Percentiles rank a stretch among this genome's conserved stretches.
phyloP scores from a whole-genome alignment of 352 stramenopile genomes.

The Pythium guiyangense region DNA sequence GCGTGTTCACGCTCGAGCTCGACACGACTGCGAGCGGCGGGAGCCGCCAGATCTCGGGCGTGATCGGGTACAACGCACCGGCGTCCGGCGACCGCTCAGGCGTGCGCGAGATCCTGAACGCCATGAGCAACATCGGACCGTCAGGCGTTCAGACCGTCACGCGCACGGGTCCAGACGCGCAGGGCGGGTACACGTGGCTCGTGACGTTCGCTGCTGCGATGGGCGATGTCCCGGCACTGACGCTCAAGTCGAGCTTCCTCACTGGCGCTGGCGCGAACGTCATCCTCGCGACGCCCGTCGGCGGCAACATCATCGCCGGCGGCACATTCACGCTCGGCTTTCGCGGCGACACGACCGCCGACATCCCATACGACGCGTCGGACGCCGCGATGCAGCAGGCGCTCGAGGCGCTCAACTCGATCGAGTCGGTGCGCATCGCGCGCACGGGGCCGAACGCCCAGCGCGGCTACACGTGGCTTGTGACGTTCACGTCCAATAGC shows the following conservation, averaged over 20 bases:
- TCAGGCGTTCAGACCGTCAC: conserved; percentile 52
- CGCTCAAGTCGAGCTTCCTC: conserved; percentile 59
- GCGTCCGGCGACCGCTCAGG: conserved; percentile 40
- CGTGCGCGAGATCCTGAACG: conserved; percentile 69
- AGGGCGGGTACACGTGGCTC: conserved; percentile 91
- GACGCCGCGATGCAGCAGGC: conserved; percentile 56
- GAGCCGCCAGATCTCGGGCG: conserved; percentile 88
- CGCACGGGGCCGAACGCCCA: conserved; percentile 50
- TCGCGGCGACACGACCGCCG: conserved; percentile 78
- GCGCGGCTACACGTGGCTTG: conserved; percentile 61
- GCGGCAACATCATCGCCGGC: conserved; percentile 62
- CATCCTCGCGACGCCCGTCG: conserved; percentile 44
- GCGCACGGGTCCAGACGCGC: conserved; percentile 57
- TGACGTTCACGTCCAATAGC: conserved; percentile 71
- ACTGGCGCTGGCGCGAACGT: conserved; percentile 70
- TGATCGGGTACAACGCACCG: conserved; percentile 84
- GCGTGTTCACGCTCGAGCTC: conserved; percentile 90
- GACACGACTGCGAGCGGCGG: conserved; percentile 86
- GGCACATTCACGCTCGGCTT: conserved; percentile 93
- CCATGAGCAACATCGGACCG: conserved; percentile 73
- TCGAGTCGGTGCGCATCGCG: conserved; percentile 61
- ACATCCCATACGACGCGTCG: conserved; percentile 80
- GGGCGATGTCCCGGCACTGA: conserved; percentile 57
- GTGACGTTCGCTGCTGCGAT: conserved; percentile 78
- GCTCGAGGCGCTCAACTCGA: conserved; percentile 47